A percentile compares a stretch with the other conserved stretches of the same genome.
These are phyloP conservation scores for Nymphaea colorata DNA, from an alignment of 164 flowering plant genomes.

Conservation along the genomic window DNA sequence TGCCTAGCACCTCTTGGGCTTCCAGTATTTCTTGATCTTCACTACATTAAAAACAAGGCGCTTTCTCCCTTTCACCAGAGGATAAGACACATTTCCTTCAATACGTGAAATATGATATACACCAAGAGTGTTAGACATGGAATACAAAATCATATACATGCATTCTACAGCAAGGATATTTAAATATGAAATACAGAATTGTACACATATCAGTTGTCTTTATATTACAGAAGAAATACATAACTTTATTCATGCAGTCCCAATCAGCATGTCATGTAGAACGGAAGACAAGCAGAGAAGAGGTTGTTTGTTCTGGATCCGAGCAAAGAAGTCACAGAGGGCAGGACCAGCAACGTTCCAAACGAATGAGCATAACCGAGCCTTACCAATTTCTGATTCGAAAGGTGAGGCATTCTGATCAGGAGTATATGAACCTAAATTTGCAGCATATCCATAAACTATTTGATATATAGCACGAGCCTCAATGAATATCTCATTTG, in stretches of 20 bases:
- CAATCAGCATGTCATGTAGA: slow-evolving; percentile 18
- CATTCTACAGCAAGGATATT: too few relatives aligned
- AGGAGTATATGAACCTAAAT: background rate
- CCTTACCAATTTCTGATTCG: background rate
- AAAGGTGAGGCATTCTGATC: background rate
- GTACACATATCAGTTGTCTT: too few relatives aligned
- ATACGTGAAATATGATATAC: too few relatives aligned
- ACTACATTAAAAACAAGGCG: too few relatives aligned
- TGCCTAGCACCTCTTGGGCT: too few relatives aligned
- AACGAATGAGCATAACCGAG: slow-evolving; percentile 19
- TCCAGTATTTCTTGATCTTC: too few relatives aligned
- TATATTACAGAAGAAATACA: background rate
- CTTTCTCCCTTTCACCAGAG: too few relatives aligned
- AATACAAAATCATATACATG: too few relatives aligned
- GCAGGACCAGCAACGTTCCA: slow-evolving; percentile 81
- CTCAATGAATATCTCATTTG: background rate
- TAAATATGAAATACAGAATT: too few relatives aligned
- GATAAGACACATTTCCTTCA: too few relatives aligned
- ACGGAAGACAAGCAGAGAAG: slow-evolving; percentile 25
- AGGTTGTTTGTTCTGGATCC: slow-evolving; percentile 15
- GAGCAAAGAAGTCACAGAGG: slow-evolving; percentile 26
- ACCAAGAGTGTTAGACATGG: too few relatives aligned
- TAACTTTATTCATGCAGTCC: background rate
- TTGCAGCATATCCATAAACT: background rate
- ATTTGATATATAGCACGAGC: background rate